Base-by-base conservation (phyloP, 306 rosid genomes). In the Cicer yamashitae region DNA sequence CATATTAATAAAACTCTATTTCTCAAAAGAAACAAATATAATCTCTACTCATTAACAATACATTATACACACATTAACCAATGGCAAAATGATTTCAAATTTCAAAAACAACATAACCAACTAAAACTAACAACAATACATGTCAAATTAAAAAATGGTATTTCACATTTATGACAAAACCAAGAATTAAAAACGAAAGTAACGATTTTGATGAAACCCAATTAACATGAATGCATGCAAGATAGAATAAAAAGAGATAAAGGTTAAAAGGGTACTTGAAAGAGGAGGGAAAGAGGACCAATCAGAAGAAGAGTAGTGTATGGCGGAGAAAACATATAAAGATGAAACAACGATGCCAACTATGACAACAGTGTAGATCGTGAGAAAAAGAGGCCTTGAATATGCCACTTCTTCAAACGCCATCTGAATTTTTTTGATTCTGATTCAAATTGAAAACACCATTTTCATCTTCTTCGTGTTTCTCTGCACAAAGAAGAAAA, bases 241-340 rank as follows among this genome's bases (percentile, higher is more conserved):
- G 54, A 79, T 10, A 68, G 56, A 10, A 60, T 13, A 43, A 47
- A 46, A 30, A 58, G 67, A 43, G 11, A 11, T 13, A 57, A 53
- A 25, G 40, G 2, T 41, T 46, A 41, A 44, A 83, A 25, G 52
- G 77, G 82, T 44, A 91, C 96, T 52, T 70, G 82, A 79, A 64
- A 67, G 48, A 18, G 82, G 76, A 63, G 84, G 63, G 48, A 74
- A 54, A 79, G 71, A 78, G 59, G 75, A 80, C 83, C 79, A 80
- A 8, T 73, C 53, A 48, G 84, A 13, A 60, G 81, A n/a, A 4
- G 81, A 71, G 62, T 47, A 81, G 84, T 79, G 89, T 18, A 91
- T 80, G 50, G 96, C 90, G 7, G 96, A 88, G 84, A 91, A 88
- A 74, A 89, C 89, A 61, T 91, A 89, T 54, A 88, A 78, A 10